Evolutionary conservation across 176 grass and related monocot genomes (phyloP).

Genomic region (Musa troglodytarum): DNA sequence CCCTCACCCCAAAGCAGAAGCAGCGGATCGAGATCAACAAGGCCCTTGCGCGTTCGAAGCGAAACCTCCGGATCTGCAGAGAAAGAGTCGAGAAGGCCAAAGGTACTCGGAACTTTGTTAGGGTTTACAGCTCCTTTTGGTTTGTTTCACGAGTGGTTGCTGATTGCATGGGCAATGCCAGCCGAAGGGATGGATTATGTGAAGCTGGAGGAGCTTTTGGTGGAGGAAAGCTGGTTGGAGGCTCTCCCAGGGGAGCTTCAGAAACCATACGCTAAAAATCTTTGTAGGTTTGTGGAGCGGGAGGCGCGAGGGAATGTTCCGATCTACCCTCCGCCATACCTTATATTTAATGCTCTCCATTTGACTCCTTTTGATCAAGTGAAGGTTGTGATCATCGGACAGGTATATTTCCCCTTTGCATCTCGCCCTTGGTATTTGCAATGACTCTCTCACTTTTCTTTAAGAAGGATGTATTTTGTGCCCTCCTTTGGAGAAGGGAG

Average conservation of each 20-base stretch:
- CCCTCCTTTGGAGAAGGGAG: not conserved
- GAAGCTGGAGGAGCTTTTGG: slow-evolving; percentile 84
- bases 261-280: slow-evolving; percentile 68
- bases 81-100: slow-evolving; percentile 51
- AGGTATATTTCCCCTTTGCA: slow-evolving; percentile 34
- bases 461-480: not conserved
- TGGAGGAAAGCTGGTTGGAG: slow-evolving; percentile 70
- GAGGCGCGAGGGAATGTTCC: slow-evolving; percentile 50
- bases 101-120: slow-evolving; percentile 38
- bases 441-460: not conserved
- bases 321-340: slow-evolving; percentile 63
- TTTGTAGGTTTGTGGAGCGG: slow-evolving; percentile 61
- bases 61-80: slow-evolving; percentile 46
- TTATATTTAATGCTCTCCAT: slow-evolving; percentile 83
- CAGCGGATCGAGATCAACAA: slow-evolving; percentile 66
- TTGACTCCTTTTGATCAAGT: slow-evolving; percentile 66
- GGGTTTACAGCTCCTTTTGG: slow-evolving; percentile 15
- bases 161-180: slow-evolving; percentile 8
- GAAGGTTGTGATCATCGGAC: slow-evolving; percentile 91
- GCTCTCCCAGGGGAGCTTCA: slow-evolving; percentile 53
- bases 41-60: slow-evolving; percentile 48
- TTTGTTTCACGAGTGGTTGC: not conserved
- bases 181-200: slow-evolving; percentile 24
- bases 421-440: not conserved
- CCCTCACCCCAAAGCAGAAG: slow-evolving; percentile 48